Conservation (phyloP, 495 filamentous ascomycete species). For the Hypoxylon fuscum region DNA sequence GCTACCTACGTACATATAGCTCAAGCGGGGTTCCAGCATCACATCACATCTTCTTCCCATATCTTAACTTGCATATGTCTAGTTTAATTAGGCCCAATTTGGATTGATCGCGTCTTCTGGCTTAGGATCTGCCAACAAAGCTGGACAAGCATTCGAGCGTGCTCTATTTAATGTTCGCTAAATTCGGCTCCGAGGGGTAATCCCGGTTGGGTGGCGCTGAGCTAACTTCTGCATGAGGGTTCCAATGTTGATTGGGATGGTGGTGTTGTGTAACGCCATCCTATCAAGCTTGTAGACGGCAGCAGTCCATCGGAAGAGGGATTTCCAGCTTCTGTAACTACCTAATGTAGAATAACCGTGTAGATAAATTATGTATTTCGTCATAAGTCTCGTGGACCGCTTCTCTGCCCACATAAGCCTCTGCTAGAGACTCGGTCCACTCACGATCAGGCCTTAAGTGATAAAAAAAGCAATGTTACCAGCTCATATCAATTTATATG, state of each 20-base stretch:
- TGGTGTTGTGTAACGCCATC: slow-evolving; percentile 6
- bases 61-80: not conserved
- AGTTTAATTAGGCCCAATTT: slow-evolving; percentile 17
- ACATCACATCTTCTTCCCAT: slow-evolving; percentile 4
- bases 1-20: not conserved
- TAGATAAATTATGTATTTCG: not conserved
- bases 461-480: not conserved
- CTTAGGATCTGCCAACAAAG: not conserved
- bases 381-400: too few species aligned
- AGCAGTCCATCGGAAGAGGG: not conserved
- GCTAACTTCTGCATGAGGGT: slow-evolving; percentile 24
- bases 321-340: not conserved
- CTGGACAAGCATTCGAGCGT: not conserved
- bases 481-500: not conserved
- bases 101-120: slow-evolving; percentile 13
- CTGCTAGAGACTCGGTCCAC: too few species aligned
- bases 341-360: not conserved
- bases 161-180: slow-evolving; percentile 11
- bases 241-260: slow-evolving; percentile 19
- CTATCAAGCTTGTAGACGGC: slow-evolving; percentile 6
- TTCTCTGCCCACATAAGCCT: too few species aligned
- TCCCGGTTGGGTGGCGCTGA: slow-evolving; percentile 20
- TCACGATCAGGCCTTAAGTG: not conserved
- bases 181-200: slow-evolving; percentile 21
- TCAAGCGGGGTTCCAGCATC: slow-evolving; percentile 16